Evolutionary conservation across 208 protist species (phyloP).

Genomic region (Strigomonas oncopelti): DNA sequence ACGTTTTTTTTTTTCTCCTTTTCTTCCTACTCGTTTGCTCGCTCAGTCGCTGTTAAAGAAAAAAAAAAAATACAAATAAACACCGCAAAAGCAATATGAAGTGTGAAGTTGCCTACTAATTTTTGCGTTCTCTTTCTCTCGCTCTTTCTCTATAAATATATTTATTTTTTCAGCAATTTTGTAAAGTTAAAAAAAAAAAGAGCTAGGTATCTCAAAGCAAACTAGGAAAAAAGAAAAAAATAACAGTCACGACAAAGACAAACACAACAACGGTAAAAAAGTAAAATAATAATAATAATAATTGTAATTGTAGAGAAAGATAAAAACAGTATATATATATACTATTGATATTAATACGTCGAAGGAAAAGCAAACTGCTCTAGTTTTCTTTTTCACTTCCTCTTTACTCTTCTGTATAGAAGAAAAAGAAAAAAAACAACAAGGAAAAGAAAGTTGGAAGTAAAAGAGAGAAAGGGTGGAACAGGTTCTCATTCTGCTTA

Average conservation of each 20-base stretch:
- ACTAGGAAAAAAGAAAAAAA: conserved; percentile 5
- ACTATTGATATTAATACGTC: neutral
- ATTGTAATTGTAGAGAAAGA: conserved; percentile 1
- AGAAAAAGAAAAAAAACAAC: neutral
- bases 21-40: no score
- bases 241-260: neutral
- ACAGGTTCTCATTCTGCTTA: neutral
- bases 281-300: neutral
- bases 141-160: neutral
- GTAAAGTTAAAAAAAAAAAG: neutral
- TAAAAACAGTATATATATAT: neutral
- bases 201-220: conserved; percentile 1
- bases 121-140: neutral
- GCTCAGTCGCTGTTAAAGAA: neutral
- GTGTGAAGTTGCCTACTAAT: no score
- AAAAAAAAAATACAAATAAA: conserved; percentile 2
- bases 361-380: neutral
- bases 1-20: no score
- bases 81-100: conserved; percentile 1
- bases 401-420: neutral
- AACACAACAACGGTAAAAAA: neutral
- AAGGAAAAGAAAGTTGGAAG: conserved; percentile 9
- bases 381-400: conserved; percentile 1
- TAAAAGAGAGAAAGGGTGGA: conserved; percentile 12
- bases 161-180: neutral